Conservation (phyloP, 73 alveolate species). For the Stentor coeruleus region DNA sequence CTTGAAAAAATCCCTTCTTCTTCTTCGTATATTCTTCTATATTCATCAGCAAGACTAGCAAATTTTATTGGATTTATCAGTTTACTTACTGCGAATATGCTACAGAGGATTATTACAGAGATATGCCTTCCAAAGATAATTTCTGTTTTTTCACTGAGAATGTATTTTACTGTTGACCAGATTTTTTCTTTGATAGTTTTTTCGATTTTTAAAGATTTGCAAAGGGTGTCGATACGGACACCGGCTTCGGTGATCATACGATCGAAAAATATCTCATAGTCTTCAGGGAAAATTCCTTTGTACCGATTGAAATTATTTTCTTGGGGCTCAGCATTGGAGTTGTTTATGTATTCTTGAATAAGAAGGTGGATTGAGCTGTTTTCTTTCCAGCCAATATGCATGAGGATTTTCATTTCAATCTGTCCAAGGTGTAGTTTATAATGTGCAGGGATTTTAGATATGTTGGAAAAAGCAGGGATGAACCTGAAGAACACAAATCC, state of each 20-base stretch:
- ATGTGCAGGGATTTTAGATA: background rate
- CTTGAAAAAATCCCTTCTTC: background rate
- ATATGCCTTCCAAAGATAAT: background rate
- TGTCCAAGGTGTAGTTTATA: background rate
- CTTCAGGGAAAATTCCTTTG: background rate
- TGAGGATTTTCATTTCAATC: background rate
- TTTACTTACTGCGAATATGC: background rate
- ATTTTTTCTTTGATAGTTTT: background rate
- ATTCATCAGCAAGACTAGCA: background rate
- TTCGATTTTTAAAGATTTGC: background rate
- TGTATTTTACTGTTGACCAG: background rate
- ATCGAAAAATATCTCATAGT: background rate
- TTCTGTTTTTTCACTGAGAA: background rate
- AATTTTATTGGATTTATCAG: background rate
- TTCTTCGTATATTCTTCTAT: background rate
- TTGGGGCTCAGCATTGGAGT: background rate
- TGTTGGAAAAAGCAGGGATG: background rate
- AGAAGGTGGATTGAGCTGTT: background rate
- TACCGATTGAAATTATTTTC: background rate
- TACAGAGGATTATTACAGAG: background rate
- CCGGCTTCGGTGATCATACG: background rate
- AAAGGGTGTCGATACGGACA: background rate
- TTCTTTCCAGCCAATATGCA: background rate
- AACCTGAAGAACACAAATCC: background rate
- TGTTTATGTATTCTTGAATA: background rate